Percentiles rank a stretch among this genome's conserved stretches.
Conservation (phyloP, 805 yeast genomes). For the Kodamaea lidongshanica region DNA sequence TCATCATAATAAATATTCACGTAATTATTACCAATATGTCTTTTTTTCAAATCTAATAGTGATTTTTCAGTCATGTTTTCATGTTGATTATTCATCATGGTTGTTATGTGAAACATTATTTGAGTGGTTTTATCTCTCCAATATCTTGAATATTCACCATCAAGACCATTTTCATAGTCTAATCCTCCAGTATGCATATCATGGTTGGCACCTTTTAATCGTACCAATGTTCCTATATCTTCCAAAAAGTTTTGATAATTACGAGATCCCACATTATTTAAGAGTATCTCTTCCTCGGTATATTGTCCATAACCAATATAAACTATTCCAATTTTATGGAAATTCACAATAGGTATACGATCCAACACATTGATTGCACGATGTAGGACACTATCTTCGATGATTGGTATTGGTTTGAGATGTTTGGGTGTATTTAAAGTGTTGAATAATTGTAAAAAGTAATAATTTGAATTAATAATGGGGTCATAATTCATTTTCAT, state of each 20-base stretch:
- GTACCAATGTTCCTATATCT: conserved; percentile 54
- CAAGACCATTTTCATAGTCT: conserved; percentile 60
- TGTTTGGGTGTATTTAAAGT: conserved; percentile 42
- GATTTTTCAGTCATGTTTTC: conserved; percentile 9
- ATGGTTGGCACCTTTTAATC: conserved; percentile 45
- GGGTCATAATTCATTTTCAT: conserved; percentile 7
- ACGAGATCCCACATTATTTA: conserved; percentile 58
- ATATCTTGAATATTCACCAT: conserved; percentile 69
- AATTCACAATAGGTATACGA: conserved; percentile 69
- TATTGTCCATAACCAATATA: conserved; percentile 67
- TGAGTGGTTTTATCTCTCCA: conserved; percentile 72
- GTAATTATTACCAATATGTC: conserved; percentile 82
- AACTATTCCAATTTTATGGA: conserved; percentile 71
- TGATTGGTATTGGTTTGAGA: conserved; percentile 46
- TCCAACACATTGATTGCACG: conserved; percentile 59
- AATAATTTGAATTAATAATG: conserved; percentile 35
- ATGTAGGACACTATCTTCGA: conserved; percentile 40
- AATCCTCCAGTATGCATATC: conserved; percentile 67
- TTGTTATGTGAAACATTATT: conserved; percentile 70
- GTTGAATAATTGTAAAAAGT: conserved; percentile 46
- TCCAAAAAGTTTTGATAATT: conserved; percentile 55
- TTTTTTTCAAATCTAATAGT: conserved; percentile 52
- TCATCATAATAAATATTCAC: conserved; percentile 81
- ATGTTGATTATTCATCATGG: conserved; percentile 63
- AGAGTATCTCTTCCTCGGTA: conserved; percentile 56